phyloP scores from a whole-genome alignment of 2,329 filamentous ascomycete species.

The Camillea tinctor region DNA sequence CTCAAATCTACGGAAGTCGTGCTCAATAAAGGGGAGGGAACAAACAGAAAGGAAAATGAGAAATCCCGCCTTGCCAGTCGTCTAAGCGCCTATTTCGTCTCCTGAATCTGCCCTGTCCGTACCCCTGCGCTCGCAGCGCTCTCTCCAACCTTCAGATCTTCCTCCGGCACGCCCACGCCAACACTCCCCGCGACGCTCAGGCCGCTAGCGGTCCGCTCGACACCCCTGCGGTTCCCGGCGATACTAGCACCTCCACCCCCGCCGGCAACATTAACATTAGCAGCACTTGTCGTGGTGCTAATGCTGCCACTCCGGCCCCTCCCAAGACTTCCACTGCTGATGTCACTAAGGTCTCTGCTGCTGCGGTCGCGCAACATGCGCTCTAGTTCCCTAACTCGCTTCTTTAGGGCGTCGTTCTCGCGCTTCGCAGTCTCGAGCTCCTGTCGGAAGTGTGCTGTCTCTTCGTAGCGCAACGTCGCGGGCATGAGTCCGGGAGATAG shows the following conservation, averaged over 20 bases:
- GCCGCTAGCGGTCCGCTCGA: slow-evolving; percentile 47
- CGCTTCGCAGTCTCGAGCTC: slow-evolving; percentile 62
- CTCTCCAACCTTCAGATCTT: slow-evolving; percentile 60
- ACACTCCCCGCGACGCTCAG: slow-evolving; percentile 45
- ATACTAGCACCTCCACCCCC: slow-evolving; percentile 41
- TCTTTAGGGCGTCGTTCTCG: slow-evolving; percentile 63
- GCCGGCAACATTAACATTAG: slow-evolving; percentile 20
- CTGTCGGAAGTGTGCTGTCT: slow-evolving; percentile 57
- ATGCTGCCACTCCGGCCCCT: slow-evolving; percentile 48
- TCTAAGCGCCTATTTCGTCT: slow-evolving; percentile 18
- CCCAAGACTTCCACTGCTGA: slow-evolving; percentile 9
- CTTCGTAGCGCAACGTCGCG: slow-evolving; percentile 60
- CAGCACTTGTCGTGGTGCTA: slow-evolving; percentile 50
- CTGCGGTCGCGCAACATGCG: slow-evolving; percentile 49
- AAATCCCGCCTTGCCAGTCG: no score
- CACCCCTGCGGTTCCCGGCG: slow-evolving; percentile 39
- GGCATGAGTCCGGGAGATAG: slow-evolving; percentile 55
- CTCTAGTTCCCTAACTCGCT: slow-evolving; percentile 62
- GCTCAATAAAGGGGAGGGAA: no score
- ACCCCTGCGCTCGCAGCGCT: slow-evolving; percentile 54
- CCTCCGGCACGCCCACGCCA: slow-evolving; percentile 56
- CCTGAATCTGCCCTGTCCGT: slow-evolving; percentile 10
- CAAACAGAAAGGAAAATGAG: no score
- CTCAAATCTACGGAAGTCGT: no score
- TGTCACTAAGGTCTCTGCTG: slow-evolving; percentile 38